These are phyloP conservation scores for Podospora sp. DNA, from an alignment of 495 filamentous ascomycete genomes.

Conservation along the genomic window DNA sequence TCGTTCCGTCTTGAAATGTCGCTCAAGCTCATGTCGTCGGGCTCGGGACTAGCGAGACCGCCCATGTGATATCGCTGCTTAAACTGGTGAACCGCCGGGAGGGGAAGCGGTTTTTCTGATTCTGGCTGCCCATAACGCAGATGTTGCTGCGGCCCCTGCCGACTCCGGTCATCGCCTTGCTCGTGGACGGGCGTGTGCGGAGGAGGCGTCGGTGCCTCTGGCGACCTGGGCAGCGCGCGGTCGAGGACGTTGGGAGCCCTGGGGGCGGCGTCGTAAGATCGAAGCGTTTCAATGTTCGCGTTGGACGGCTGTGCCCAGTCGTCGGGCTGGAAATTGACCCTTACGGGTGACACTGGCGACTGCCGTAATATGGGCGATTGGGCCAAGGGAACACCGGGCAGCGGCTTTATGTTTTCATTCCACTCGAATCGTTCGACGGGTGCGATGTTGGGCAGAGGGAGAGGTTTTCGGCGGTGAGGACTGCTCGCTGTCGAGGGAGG, in stretches of 20 bases:
- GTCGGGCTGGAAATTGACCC: conserved; percentile 45
- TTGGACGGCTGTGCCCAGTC: conserved; percentile 48
- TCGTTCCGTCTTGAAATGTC: conserved; percentile 36
- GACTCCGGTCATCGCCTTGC: conserved; percentile 2
- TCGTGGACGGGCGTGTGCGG: conserved; percentile 41
- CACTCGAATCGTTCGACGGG: conserved; percentile 41
- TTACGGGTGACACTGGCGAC: conserved; percentile 45
- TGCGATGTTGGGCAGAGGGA: conserved; percentile 38
- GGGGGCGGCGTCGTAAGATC: conserved; percentile 14
- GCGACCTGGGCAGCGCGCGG: conserved; percentile 39
- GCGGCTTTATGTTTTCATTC: conserved; percentile 35
- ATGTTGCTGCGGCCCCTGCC: conserved; percentile 7
- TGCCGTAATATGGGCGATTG: conserved; percentile 43
- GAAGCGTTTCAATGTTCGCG: conserved; percentile 43
- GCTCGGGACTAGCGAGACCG: conserved; percentile 28
- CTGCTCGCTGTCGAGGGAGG: conserved; percentile 39
- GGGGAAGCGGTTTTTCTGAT: conserved; percentile 22
- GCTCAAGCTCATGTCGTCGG: conserved; percentile 38
- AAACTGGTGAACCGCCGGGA: conserved; percentile 8
- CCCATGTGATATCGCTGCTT: conserved; percentile 20
- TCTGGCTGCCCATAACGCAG: conserved; percentile 11
- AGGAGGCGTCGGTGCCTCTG: conserved; percentile 41
- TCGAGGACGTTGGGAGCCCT: conserved; percentile 26
- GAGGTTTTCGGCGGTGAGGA: conserved; percentile 46
- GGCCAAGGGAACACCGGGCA: conserved; percentile 34